phyloP scores from a whole-genome alignment of 768 basidiomycete genomes.

The Rhodotorula sphaerocarpa region DNA sequence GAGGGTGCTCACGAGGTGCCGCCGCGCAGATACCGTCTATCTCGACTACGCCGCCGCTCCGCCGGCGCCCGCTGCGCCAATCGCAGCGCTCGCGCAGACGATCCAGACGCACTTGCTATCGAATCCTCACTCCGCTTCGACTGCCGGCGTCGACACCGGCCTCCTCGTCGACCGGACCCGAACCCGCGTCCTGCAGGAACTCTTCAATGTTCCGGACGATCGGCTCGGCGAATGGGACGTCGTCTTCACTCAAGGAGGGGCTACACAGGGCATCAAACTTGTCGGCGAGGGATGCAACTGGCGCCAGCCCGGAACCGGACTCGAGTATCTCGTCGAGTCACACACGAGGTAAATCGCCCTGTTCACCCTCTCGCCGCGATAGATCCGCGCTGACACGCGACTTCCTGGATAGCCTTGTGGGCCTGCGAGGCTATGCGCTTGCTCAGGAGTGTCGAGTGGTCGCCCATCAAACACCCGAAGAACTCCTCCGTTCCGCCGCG shows the following conservation, averaged over 20 bases:
- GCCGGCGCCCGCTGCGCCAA: conserved; percentile 26
- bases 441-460: neutral
- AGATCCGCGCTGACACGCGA: neutral
- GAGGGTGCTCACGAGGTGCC: neutral
- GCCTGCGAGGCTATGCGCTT: conserved; percentile 7
- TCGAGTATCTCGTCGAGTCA: conserved; percentile 16
- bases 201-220: conserved; percentile 28
- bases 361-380: neutral
- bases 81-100: conserved; percentile 6
- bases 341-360: conserved; percentile 10
- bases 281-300: conserved; percentile 35
- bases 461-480: neutral
- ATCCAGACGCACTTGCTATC: conserved; percentile 23
- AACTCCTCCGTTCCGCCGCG: conserved; percentile 12
- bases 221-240: conserved; percentile 33
- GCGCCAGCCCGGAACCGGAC: neutral
- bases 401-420: neutral
- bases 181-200: conserved; percentile 19
- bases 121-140: conserved; percentile 38
- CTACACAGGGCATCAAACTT: conserved; percentile 34
- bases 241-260: conserved; percentile 36
- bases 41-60: conserved; percentile 38
- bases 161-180: conserved; percentile 24
- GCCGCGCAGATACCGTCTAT: conserved; percentile 14
- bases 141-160: conserved; percentile 16